phyloP scores from a whole-genome alignment of 2,329 filamentous ascomycete genomes.

The Madurella mycetomatis region DNA sequence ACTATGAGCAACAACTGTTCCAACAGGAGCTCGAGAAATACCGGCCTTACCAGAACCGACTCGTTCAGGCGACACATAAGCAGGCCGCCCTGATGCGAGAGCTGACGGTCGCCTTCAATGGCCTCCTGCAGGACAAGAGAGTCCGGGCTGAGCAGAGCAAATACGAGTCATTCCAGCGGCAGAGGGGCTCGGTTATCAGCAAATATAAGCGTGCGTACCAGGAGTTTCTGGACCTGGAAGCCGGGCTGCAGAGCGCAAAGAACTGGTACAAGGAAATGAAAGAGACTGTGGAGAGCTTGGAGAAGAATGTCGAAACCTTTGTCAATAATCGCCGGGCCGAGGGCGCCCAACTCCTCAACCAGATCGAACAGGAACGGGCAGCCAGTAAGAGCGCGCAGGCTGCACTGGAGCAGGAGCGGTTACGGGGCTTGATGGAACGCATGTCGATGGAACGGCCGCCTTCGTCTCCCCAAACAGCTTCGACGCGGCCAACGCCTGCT shows the following conservation, averaged over 20 bases:
- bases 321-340: constrained; percentile 91
- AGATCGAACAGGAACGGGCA: constrained; percentile 77
- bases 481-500: constrained; percentile 34
- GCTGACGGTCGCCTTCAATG: constrained; percentile 79
- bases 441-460: constrained; percentile 76
- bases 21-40: constrained; percentile 98
- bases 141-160: constrained; percentile 92
- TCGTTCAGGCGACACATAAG: constrained; percentile 92
- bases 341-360: constrained; percentile 80
- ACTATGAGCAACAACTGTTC: constrained; percentile 88
- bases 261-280: constrained; percentile 95
- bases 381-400: constrained; percentile 58
- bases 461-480: constrained; percentile 35
- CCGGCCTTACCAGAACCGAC: constrained; percentile 81
- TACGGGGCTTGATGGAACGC: constrained; percentile 88
- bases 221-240: constrained; percentile 83
- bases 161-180: constrained; percentile 82
- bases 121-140: constrained; percentile 86
- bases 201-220: constrained; percentile 90
- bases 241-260: constrained; percentile 81
- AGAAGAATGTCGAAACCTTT: constrained; percentile 95
- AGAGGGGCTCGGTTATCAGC: constrained; percentile 73
- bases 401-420: constrained; percentile 78
- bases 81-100: constrained; percentile 94
- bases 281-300: constrained; percentile 83